Base-by-base conservation (phyloP, 2,329 filamentous ascomycete species). In the Lecanicillium sp. region DNA sequence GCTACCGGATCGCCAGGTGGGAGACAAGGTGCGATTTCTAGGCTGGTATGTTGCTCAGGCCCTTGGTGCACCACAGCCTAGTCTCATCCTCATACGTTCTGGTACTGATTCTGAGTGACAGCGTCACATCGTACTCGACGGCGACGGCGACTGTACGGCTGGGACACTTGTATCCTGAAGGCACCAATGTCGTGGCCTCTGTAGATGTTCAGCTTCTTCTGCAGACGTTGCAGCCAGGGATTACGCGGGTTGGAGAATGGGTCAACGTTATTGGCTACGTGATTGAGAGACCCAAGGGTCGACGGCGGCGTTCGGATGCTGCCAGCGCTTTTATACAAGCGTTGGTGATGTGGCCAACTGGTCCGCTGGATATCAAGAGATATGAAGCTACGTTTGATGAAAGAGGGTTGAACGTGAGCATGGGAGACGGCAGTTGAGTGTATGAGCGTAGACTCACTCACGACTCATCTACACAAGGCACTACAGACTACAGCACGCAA, bases 221-320 rank as follows among this genome's bases (percentile, higher is more conserved):
- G 5, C 72, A 80, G 50, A 71, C 65, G 9, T 62, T 92, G 42
- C 76, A 74, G 15, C 61, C 71, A 17, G 72, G 80, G 40, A 70
- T 84, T 36, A 72, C 84, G 37, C 71, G 79, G 36, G 64, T 84
- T 18, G 90, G 90, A n/a, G 73, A 82, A 43, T 96, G 89, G 88
- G 61, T 96, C 36, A 94, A 96, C 56, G 72, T 96, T 4, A 76
- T 96, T 47, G 90, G 89, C 5, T 94, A 94, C 57, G 68, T 89
- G 39, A 71, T 66, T 29, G 55, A 56, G 31, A 6, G 11, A 11
- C 22, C 22, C 22, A 25, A 25, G 22, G 22, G 22, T 11, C 22
- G 22, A 25, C 22, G 22, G 22, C 38, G 33, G 13, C 18, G 31
- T 4, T 3, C 14, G 18, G 38, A 44, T 42, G 35, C 41, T 35